Evolutionary conservation across 345 rosid species (phyloP), one percentile per base, ranked within the genome.

Genomic region (Excoecaria cochinchinensis): DNA sequence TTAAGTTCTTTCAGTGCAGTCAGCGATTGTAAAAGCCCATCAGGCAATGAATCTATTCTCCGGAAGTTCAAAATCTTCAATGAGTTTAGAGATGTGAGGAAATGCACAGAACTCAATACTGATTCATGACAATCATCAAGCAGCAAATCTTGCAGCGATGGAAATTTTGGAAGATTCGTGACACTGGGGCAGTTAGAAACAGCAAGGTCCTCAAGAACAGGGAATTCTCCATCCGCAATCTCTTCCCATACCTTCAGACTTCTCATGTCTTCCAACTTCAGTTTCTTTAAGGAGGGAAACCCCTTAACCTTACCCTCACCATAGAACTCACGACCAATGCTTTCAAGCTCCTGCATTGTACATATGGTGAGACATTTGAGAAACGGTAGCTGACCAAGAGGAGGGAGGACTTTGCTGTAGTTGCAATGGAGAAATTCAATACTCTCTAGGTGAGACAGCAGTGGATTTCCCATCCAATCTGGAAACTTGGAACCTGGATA

Each of bases 361-460:
- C 25, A 39, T 58, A 76, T 76, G 67, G 68, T 58, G 59, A 76
- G 78, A 36, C 21, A 3, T 61, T 69, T 76, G 60, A 76, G 78
- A 48, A 50, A 61, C 14, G 78, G 78, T 8, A 76, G 74, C 74
- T 76, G 74, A 36, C 78, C 78, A 48, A 76, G 78, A 8, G 78
- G 52, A 7, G 78, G 78, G 36, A 76, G 73, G 47, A 36, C 15
- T 69, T 69, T 57, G 48, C 74, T 47, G 69, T 76, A 59, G 73
- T 50, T 76, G 22, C 78, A 76, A 14, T 46, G 73, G 24, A 25
- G 4, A 25, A 76, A 69, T 46, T 69, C 73, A 44, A 76, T 76
- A n/a, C 21, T 60, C 21, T 68, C 69, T 3, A 76, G 42, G n/a
- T 60, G 78, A 76, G 73, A 76, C 6, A 76, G 73, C 13, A 24